phyloP scores from a whole-genome alignment of 306 rosid genomes.

The peach (Prunus persica) region DNA sequence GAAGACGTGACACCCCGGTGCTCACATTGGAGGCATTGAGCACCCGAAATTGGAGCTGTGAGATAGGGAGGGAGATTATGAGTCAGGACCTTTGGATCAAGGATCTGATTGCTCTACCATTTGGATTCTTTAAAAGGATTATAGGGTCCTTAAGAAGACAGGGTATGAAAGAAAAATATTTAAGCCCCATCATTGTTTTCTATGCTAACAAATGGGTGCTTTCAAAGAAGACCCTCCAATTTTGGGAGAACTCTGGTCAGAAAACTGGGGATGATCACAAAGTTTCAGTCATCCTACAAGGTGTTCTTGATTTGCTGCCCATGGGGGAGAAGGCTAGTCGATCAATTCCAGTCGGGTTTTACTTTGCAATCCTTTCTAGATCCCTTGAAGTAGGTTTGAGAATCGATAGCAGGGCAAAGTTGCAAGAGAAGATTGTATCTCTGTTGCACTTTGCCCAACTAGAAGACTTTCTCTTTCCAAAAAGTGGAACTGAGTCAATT shows the following conservation, averaged over 20 bases:
- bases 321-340: slow-evolving; percentile 50
- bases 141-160: slow-evolving; percentile 74
- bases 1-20: slow-evolving; percentile 60
- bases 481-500: slow-evolving; percentile 38
- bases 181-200: slow-evolving; percentile 68
- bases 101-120: slow-evolving; percentile 76
- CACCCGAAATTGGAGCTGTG: slow-evolving; percentile 56
- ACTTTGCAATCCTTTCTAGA: slow-evolving; percentile 76
- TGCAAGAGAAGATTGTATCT: slow-evolving; percentile 60
- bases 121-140: slow-evolving; percentile 70
- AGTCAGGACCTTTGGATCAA: slow-evolving; percentile 76
- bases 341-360: slow-evolving; percentile 70
- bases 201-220: slow-evolving; percentile 76
- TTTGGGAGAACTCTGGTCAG: slow-evolving; percentile 46
- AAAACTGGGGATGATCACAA: slow-evolving; percentile 31
- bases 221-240: slow-evolving; percentile 45
- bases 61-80: slow-evolving; percentile 46
- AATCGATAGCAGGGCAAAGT: slow-evolving; percentile 37
- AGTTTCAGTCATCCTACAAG: slow-evolving; percentile 52
- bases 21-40: slow-evolving; percentile 59
- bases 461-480: slow-evolving; percentile 53
- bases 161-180: slow-evolving; percentile 87
- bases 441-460: slow-evolving; percentile 60
- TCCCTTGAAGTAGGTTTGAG: slow-evolving; percentile 53
- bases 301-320: slow-evolving; percentile 71